Percentiles rank a stretch among this genome's conserved stretches.
These are phyloP conservation scores for Zasmidium citrigriseum DNA, from an alignment of 2,329 filamentous ascomycete species.

Conservation along the genomic window DNA sequence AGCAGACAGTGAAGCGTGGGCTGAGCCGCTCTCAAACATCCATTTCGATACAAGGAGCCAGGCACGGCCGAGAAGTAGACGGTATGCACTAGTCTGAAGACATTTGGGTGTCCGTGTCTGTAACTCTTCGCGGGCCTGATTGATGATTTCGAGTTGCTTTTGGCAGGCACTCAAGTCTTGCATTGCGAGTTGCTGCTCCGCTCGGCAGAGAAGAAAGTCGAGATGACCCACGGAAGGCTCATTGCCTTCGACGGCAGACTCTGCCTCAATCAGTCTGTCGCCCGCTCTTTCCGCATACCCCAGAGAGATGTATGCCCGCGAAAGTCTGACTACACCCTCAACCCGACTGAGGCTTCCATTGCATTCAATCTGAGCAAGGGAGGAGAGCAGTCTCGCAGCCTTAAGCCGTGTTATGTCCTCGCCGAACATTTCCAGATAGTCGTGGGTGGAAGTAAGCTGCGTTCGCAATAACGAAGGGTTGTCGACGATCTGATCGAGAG, in stretches of 20 bases:
- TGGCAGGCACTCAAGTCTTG: constrained; percentile 22
- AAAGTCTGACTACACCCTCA: constrained; percentile 41
- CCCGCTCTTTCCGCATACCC: constrained; percentile 63
- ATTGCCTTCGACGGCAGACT: constrained; percentile 46
- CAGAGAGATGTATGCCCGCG: constrained; percentile 58
- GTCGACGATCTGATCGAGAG: constrained; percentile 50
- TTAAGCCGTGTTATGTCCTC: constrained; percentile 42
- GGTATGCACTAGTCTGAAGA: constrained; percentile 24
- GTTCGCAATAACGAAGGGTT: constrained; percentile 51
- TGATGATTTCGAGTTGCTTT: constrained; percentile 19
- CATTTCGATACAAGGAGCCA: constrained; percentile 33
- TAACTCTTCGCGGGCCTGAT: constrained; percentile 15
- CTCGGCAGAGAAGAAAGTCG: constrained; percentile 31
- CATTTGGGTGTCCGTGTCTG: constrained; percentile 18
- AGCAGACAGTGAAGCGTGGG: constrained; percentile 26
- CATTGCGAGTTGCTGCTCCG: constrained; percentile 25
- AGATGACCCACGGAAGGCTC: constrained; percentile 50
- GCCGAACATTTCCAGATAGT: constrained; percentile 61
- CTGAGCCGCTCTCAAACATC: constrained; percentile 15
- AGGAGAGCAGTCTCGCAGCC: constrained; percentile 14
- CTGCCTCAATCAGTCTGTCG: constrained; percentile 52
- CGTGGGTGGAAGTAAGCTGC: constrained; percentile 55
- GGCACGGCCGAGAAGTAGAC: constrained; percentile 26
- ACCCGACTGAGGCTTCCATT: constrained; percentile 36
- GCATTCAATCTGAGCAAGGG: constrained; percentile 6